A percentile compares a stretch with the other conserved stretches of the same genome.
Conservation (phyloP, 1,284 basidiomycete species). For the Cerioporus squamosus region DNA sequence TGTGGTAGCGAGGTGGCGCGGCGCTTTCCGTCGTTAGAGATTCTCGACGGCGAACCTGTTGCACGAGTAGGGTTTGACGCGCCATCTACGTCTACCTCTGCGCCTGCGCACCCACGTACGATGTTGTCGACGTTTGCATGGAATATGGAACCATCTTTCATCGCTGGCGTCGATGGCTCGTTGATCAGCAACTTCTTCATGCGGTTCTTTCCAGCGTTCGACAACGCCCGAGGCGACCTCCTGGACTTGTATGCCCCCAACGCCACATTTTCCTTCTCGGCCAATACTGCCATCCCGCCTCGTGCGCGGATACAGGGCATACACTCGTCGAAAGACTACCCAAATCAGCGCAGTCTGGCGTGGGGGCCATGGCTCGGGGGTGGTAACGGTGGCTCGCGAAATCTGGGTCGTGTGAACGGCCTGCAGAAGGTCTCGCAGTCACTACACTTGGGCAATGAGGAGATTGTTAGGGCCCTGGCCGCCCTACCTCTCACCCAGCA, state of each 20-base stretch:
- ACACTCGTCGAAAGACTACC: constrained; percentile 64
- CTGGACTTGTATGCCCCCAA: constrained; percentile 79
- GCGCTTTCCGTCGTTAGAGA: constrained; percentile 71
- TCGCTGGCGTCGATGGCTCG: constrained; percentile 72
- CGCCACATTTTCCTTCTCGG: constrained; percentile 88
- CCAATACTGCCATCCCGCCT: constrained; percentile 80
- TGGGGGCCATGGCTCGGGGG: constrained; percentile 74
- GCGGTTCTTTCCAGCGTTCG: constrained; percentile 86
- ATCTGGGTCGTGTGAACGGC: constrained; percentile 70
- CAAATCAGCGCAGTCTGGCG: constrained; percentile 80
- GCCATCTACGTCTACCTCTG: constrained; percentile 42
- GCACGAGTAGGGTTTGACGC: constrained; percentile 75
- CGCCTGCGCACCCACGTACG: constrained; percentile 33
- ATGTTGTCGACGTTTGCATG: constrained; percentile 71
- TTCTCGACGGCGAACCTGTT: constrained; percentile 79
- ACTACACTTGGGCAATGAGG: constrained; percentile 76
- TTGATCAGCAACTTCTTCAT: constrained; percentile 79
- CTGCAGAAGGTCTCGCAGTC: constrained; percentile 69
- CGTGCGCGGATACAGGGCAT: constrained; percentile 72
- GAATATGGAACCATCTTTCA: constrained; percentile 75
- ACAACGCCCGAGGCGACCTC: constrained; percentile 73
- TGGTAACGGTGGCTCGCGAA: constrained; percentile 69
- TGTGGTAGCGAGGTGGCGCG: constrained; percentile 68
- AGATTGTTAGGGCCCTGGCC: constrained; percentile 64
- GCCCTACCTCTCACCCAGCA: constrained; percentile 83